Percentiles rank a stretch among this genome's conserved stretches.
phyloP scores from a whole-genome alignment of 1,284 basidiomycete species.

The Coniferiporia weirii region DNA sequence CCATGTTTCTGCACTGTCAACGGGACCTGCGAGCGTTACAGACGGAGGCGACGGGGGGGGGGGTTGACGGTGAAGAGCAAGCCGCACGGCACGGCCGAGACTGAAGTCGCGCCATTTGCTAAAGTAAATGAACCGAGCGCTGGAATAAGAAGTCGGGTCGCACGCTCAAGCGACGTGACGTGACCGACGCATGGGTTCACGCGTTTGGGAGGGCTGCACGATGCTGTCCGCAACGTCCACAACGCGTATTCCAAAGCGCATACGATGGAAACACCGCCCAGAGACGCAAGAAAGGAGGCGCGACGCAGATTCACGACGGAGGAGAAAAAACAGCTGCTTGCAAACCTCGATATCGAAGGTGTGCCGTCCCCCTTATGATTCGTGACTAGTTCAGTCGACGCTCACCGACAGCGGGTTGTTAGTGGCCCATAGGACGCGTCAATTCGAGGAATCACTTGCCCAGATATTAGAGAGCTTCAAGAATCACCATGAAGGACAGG shows the following conservation, averaged over 20 bases:
- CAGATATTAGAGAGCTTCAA: slow-evolving; percentile 67
- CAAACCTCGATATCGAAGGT: slow-evolving; percentile 79
- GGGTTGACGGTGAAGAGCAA: neutral
- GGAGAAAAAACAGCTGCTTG: slow-evolving; percentile 68
- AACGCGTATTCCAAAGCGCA: neutral
- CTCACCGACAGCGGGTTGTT: slow-evolving; percentile 13
- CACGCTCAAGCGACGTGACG: neutral
- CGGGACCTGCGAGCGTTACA: neutral
- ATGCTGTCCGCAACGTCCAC: slow-evolving; percentile 7
- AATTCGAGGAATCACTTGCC: slow-evolving; percentile 65
- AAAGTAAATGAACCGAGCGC: neutral
- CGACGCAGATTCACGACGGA: slow-evolving; percentile 42
- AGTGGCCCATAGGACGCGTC: slow-evolving; percentile 67
- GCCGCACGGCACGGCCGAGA: neutral
- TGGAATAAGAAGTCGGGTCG: neutral
- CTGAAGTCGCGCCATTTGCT: neutral
- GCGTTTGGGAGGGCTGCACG: neutral
- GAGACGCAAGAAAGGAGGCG: slow-evolving; percentile 13
- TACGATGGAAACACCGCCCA: slow-evolving; percentile 16
- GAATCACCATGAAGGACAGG: slow-evolving; percentile 63
- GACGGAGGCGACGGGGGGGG: neutral
- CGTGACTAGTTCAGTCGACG: slow-evolving; percentile 1
- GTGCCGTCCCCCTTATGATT: slow-evolving; percentile 18
- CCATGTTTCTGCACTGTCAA: slow-evolving; percentile 1
- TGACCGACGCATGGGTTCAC: neutral